These are phyloP conservation scores for Nicotiana otophora DNA, from an alignment of 257 asterid genomes.

Conservation along the genomic window DNA sequence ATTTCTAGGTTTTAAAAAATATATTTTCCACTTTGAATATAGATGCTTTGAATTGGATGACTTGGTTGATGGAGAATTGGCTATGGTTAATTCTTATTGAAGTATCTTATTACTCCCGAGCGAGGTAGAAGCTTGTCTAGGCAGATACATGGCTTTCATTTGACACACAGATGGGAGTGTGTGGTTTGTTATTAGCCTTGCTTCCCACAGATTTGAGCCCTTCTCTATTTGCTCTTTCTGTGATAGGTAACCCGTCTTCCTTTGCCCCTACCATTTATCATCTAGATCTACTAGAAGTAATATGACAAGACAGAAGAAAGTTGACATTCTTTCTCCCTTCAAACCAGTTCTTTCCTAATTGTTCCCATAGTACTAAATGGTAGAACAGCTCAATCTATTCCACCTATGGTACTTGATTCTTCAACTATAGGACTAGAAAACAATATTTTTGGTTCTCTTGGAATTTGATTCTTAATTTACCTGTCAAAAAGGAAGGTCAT, in stretches of 20 bases:
- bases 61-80: background rate
- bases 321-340: background rate
- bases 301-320: background rate
- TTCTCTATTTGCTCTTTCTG: background rate
- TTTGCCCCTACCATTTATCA: background rate
- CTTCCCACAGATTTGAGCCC: background rate
- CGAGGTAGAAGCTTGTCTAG: background rate
- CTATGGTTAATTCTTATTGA: background rate
- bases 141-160: background rate
- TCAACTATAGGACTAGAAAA: background rate
- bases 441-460: background rate
- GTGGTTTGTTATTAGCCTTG: background rate
- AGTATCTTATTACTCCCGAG: background rate
- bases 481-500: background rate
- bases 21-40: background rate
- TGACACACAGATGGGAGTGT: background rate
- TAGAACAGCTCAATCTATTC: background rate
- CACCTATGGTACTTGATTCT: background rate
- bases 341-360: background rate
- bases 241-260: background rate
- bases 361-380: background rate
- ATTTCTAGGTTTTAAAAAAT: no score
- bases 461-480: conserved; percentile 2
- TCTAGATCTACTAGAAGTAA: background rate
- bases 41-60: background rate